phyloP scores from a whole-genome alignment of 2,329 filamentous ascomycete genomes.

The Cladophialophora yegresii region DNA sequence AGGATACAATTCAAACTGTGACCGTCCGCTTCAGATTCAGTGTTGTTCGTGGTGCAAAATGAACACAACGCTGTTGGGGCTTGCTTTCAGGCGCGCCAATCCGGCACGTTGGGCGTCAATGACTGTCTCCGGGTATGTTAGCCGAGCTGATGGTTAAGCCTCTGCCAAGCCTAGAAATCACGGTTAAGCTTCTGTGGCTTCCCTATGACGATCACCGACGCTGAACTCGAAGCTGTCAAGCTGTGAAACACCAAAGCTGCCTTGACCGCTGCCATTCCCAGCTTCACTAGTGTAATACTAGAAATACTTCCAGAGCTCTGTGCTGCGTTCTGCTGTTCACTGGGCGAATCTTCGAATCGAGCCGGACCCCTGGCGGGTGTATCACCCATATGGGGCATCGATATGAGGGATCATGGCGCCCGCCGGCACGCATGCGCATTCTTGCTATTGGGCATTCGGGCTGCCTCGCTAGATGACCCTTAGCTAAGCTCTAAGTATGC shows the following conservation, averaged over 20 bases:
- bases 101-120: too few species aligned
- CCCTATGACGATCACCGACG: background rate
- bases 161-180: background rate
- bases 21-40: background rate
- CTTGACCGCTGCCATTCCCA: background rate
- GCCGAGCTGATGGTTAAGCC: background rate
- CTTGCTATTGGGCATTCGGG: background rate
- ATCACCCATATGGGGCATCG: background rate
- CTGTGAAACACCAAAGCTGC: background rate
- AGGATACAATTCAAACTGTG: background rate
- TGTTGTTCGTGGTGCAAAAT: background rate
- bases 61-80: background rate
- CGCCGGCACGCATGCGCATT: background rate
- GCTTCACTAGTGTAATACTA: background rate
- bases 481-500: background rate
- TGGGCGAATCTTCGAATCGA: background rate
- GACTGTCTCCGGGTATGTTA: too few species aligned
- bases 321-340: background rate
- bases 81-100: background rate
- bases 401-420: background rate
- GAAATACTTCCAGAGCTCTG: background rate
- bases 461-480: background rate
- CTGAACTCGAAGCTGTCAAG: background rate
- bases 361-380: background rate
- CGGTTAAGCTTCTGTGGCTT: background rate